Evolutionary conservation across 129 eudicot genomes (phyloP).

Genomic region (Helianthus annuus): HanXRQr2.0-SUNRISE NC_035433.2:55030849-55031348

Average conservation of each 20-base stretch:
- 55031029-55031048: no score
- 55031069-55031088: no score
- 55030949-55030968: background rate
- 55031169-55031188: no score
- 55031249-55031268: slow-evolving; percentile 40
- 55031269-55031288: slow-evolving; percentile 33
- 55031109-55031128: no score
- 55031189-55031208: background rate
- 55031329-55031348: no score
- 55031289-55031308: slow-evolving; percentile 27
- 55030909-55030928: background rate
- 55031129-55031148: no score
- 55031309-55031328: background rate
- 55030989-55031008: no score
- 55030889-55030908: background rate
- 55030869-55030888: background rate
- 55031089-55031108: no score
- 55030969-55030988: background rate
- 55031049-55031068: no score
- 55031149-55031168: no score
- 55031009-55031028: no score
- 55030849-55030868: no score
- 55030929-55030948: background rate
- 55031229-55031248: slow-evolving; percentile 30
- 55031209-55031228: slow-evolving; percentile 2